Percentiles rank a stretch among this genome's conserved stretches.
Conservation (phyloP, 192 early-diverging fungal species). For the Coemansia sp. region DNA sequence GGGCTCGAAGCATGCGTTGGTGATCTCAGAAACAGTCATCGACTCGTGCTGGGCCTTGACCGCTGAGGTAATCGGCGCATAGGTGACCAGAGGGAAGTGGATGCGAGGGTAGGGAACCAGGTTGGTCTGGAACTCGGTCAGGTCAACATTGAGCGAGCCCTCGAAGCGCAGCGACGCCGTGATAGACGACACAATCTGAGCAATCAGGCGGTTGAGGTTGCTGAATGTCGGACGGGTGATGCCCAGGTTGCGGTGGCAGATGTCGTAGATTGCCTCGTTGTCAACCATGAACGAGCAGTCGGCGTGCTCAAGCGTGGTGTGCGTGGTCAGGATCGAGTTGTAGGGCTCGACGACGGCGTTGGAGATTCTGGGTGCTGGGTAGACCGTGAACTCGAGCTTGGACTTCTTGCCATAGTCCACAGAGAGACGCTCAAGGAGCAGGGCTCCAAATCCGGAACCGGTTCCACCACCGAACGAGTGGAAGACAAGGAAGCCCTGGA, state of each 20-base stretch:
- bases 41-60: slow-evolving; percentile 98
- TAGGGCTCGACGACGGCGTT: slow-evolving; percentile 98
- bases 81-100: slow-evolving; percentile 97
- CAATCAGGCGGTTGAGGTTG: slow-evolving; percentile 97
- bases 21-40: slow-evolving; percentile 93
- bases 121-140: slow-evolving; percentile 99
- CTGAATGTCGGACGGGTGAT: slow-evolving; percentile 96
- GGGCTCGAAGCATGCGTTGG: slow-evolving; percentile 95
- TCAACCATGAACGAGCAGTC: slow-evolving; percentile 99
- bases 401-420: slow-evolving; percentile 99
- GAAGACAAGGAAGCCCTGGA: slow-evolving; percentile 99
- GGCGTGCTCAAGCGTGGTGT: slow-evolving; percentile 98
- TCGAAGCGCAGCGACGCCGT: slow-evolving; percentile 98
- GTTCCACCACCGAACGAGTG: slow-evolving; percentile 99
- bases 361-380: slow-evolving; percentile 96
- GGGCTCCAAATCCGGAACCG: slow-evolving; percentile 97
- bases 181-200: slow-evolving; percentile 99
- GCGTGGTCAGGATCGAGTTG: slow-evolving; percentile 99
- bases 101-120: slow-evolving; percentile 99
- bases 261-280: slow-evolving; percentile 99
- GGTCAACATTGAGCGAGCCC: slow-evolving; percentile 97
- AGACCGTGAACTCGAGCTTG: slow-evolving; percentile 99
- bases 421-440: slow-evolving; percentile 96
- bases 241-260: slow-evolving; percentile 97
- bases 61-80: slow-evolving; percentile 91